Conservation (phyloP, 2,329 filamentous ascomycete genomes). For the Leptographium procerum region DNA sequence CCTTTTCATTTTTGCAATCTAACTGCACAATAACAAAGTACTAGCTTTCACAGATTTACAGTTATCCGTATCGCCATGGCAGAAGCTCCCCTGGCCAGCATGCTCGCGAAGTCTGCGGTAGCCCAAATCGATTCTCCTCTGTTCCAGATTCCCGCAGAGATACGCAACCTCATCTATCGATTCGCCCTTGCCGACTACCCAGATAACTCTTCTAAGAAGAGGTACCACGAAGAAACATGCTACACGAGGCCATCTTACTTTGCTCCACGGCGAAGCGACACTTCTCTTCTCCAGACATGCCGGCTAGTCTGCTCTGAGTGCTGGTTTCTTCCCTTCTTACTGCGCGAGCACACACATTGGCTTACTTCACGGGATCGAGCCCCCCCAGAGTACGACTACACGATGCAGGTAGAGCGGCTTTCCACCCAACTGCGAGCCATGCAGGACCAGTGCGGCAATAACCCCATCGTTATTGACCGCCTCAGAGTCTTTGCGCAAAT, state of each 20-base stretch:
- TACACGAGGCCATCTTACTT: slow-evolving; percentile 30
- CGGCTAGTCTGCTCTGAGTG: slow-evolving; percentile 28
- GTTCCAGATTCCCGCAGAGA: slow-evolving; percentile 34
- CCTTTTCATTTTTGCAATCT: not conserved
- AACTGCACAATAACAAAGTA: not conserved
- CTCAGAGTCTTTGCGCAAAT: slow-evolving; percentile 32
- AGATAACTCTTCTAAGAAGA: slow-evolving; percentile 16
- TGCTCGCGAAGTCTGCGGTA: not conserved
- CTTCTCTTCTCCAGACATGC: slow-evolving; percentile 29
- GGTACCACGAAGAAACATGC: slow-evolving; percentile 21
- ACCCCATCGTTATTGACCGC: slow-evolving; percentile 14
- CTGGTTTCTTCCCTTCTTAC: slow-evolving; percentile 30
- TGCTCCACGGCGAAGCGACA: slow-evolving; percentile 24
- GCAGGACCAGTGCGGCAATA: slow-evolving; percentile 11
- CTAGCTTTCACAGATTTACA: not conserved
- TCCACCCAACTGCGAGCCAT: slow-evolving; percentile 10
- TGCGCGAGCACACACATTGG: slow-evolving; percentile 28
- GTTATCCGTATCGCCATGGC: not conserved
- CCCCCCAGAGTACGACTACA: slow-evolving; percentile 16
- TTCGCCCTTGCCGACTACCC: slow-evolving; percentile 26
- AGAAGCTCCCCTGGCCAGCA: not conserved
- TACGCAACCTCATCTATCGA: slow-evolving; percentile 36
- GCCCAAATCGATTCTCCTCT: slow-evolving; percentile 13
- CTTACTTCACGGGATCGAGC: slow-evolving; percentile 19
- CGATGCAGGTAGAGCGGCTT: not conserved